Conservation (phyloP, 352 stramenopile genomes). For the Phytophthora sp. region DNA sequence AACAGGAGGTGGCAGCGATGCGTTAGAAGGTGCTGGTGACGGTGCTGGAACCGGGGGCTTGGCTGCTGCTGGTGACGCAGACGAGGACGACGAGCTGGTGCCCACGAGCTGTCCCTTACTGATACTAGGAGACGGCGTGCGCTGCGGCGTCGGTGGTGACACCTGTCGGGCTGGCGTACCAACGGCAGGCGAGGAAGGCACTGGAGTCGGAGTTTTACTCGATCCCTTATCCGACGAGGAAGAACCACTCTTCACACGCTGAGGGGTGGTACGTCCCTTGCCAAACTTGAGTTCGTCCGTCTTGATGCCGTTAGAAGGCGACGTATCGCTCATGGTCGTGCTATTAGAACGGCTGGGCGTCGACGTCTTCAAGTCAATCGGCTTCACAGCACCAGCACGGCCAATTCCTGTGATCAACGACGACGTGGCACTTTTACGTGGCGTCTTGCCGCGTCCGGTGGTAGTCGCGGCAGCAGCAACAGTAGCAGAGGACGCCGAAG, state of each 20-base stretch:
- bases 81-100: conserved; percentile 43
- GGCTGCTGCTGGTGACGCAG: conserved; percentile 42
- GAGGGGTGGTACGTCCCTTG: conserved; percentile 58
- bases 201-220: conserved; percentile 34
- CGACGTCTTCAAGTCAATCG: conserved; percentile 83
- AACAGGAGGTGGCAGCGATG: conserved; percentile 39
- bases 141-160: conserved; percentile 44
- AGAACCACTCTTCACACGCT: conserved; percentile 54
- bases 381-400: conserved; percentile 72
- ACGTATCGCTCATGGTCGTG: conserved; percentile 59
- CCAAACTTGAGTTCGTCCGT: conserved; percentile 53
- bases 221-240: conserved; percentile 43
- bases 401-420: conserved; percentile 77
- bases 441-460: conserved; percentile 54
- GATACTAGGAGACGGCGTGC: conserved; percentile 44
- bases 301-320: conserved; percentile 38
- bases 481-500: conserved; percentile 8
- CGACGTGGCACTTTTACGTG: conserved; percentile 67
- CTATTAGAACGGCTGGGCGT: conserved; percentile 57
- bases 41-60: conserved; percentile 29
- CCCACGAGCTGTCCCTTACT: conserved; percentile 29
- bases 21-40: conserved; percentile 32
- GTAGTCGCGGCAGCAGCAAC: conserved; percentile 8
- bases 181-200: conserved; percentile 43
- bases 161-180: conserved; percentile 41